Base-by-base conservation (phyloP, 768 basidiomycete genomes). In the Kwoniella dejecticola region DNA sequence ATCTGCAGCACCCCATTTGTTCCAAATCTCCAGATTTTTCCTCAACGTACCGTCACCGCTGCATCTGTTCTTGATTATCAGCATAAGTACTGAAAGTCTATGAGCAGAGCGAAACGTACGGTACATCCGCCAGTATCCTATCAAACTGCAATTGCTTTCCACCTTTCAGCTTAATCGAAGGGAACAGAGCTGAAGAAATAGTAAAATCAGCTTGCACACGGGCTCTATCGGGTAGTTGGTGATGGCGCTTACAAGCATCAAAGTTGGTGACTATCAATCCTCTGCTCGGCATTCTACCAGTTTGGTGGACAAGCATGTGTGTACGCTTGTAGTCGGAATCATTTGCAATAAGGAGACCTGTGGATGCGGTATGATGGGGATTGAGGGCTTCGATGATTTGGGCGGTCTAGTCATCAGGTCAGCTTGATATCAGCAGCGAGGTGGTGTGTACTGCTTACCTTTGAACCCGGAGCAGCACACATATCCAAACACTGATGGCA, bases 381-480 rank as follows among this genome's bases (percentile, higher is more conserved):
- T 99, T 96, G 1, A 98, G 82, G 1, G 93, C 90, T 82, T 99
- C 96, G 49, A 99, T 86, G 45, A 99, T 84, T 81, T 99, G 96
- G 8, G 93, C 91, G 7, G 95, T 96, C 89, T 91, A 47, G 4
- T 15, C 71, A 30, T 29, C 12, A 47, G n/a, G 11, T 36, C n/a
- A 29, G 44, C 47, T 24, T 44, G 31, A 47, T 10, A 11, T 19
- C n/a, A n/a, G n/a, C n/a, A n/a, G 5, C 33, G 7, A 36, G 7
- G 33, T 36, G 15, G 7, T 15, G 15, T 36, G 15, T 15, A 46
- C 6, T 24, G 62, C 74, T 30, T 66, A 89, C 90, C 82, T 99
- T 99, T 23, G 93, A 96, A 4, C 96, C 96, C 0, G 96, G 96
- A 1, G 96, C 95, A 17, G 96, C 96, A 75, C 96, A 99, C 90